These are phyloP conservation scores for Penicillium fimorum DNA, from an alignment of 495 filamentous ascomycete species.

Conservation along the genomic window DNA sequence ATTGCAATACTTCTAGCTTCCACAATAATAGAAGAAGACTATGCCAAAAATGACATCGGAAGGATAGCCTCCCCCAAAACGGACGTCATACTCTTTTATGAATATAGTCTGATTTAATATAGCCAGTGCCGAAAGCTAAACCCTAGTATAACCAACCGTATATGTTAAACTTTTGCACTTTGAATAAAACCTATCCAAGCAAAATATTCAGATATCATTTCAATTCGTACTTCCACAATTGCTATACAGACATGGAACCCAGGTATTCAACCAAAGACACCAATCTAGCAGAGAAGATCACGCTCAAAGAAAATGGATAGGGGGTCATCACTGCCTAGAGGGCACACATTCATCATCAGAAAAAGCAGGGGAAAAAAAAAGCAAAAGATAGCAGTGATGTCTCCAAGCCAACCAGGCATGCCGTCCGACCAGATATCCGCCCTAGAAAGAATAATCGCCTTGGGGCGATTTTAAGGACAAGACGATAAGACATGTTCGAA, in stretches of 20 bases:
- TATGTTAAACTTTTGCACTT: too few relatives aligned
- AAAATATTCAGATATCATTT: constrained; percentile 14
- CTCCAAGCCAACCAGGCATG: constrained; percentile 7
- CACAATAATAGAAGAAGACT: too few relatives aligned
- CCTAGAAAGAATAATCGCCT: background rate
- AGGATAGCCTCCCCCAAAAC: too few relatives aligned
- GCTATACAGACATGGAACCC: constrained; percentile 23
- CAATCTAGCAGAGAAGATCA: constrained; percentile 20
- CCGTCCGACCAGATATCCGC: constrained; percentile 2
- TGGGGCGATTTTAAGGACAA: background rate
- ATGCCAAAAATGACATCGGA: too few relatives aligned
- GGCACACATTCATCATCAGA: constrained; percentile 7
- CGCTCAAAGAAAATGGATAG: constrained; percentile 24
- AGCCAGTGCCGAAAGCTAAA: too few relatives aligned
- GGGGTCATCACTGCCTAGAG: constrained; percentile 19
- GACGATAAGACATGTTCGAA: background rate
- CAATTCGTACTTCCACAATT: constrained; percentile 10
- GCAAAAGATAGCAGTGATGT: constrained; percentile 15
- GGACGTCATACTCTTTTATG: too few relatives aligned
- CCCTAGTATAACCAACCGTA: too few relatives aligned
- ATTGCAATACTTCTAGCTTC: too few relatives aligned
- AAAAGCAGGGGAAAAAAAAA: constrained; percentile 6
- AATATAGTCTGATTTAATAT: too few relatives aligned
- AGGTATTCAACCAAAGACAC: constrained; percentile 19
- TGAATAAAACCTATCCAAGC: background rate